These are phyloP conservation scores for Sporisorium scitamineum DNA, from an alignment of 1,284 basidiomycete species.

Conservation along the genomic window DNA sequence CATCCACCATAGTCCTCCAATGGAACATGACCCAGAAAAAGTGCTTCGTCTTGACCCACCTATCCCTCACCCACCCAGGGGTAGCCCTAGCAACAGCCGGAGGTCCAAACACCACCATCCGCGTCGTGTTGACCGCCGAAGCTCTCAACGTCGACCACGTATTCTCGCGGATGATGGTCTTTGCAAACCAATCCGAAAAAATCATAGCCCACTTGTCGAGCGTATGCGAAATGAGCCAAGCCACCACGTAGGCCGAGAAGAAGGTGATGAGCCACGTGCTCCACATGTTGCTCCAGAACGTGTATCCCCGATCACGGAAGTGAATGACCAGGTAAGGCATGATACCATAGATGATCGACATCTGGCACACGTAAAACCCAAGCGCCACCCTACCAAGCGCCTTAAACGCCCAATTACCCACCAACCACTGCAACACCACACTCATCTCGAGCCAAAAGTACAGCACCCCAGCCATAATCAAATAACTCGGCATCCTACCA, in stretches of 20 bases:
- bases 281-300: conserved; percentile 70
- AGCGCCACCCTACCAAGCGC: conserved; percentile 70
- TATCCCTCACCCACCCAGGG: conserved; percentile 29
- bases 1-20: conserved; percentile 62
- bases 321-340: conserved; percentile 70
- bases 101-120: conserved; percentile 24
- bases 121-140: conserved; percentile 23
- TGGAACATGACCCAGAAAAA: conserved; percentile 66
- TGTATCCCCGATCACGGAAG: conserved; percentile 63
- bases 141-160: conserved; percentile 19
- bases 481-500: conserved; percentile 45
- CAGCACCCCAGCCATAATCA: conserved; percentile 54
- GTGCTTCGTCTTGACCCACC: conserved; percentile 40
- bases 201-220: conserved; percentile 41
- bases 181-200: conserved; percentile 32
- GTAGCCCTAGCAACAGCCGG: conserved; percentile 33
- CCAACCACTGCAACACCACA: conserved; percentile 70
- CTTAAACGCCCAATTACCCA: conserved; percentile 69
- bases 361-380: conserved; percentile 71
- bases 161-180: conserved; percentile 35
- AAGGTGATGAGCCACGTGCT: conserved; percentile 69
- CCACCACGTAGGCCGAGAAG: conserved; percentile 69
- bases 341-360: conserved; percentile 70
- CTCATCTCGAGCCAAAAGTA: conserved; percentile 70
- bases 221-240: conserved; percentile 59